A percentile compares a stretch with the other conserved stretches of the same genome.
Conservation (phyloP, 805 yeast species). For the Saccharomycopsis amapae region DNA sequence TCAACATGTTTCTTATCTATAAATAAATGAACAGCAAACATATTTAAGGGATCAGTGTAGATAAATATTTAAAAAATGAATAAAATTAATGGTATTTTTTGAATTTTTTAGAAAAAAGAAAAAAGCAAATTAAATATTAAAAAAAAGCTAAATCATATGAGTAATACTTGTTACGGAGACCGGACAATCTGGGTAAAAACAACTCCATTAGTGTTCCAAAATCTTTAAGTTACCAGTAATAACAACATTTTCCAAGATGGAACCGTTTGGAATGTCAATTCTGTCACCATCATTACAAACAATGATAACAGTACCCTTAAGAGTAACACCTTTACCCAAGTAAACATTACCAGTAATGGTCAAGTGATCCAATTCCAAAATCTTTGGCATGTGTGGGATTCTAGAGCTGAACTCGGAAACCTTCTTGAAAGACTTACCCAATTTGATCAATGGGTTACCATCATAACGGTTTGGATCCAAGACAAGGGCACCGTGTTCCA, state of each 20-base stretch:
- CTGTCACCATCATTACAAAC: constrained; percentile 96
- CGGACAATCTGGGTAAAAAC: no score
- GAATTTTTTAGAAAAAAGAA: no score
- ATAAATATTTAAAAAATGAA: no score
- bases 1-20: no score
- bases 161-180: no score
- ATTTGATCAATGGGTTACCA: constrained; percentile 87
- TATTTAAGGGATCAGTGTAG: no score
- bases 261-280: constrained; percentile 96
- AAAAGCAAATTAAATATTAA: no score
- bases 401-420: constrained; percentile 85
- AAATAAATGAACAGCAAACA: no score
- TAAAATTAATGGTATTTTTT: no score
- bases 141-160: no score
- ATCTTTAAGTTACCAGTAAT: constrained; percentile 95
- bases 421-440: constrained; percentile 95
- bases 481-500: constrained; percentile 86
- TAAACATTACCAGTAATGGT: constrained; percentile 95
- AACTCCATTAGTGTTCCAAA: constrained; percentile 78
- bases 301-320: constrained; percentile 95
- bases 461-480: constrained; percentile 82
- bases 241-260: constrained; percentile 90
- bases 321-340: constrained; percentile 81
- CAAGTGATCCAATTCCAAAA: constrained; percentile 92
- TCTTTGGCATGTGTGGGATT: constrained; percentile 92